Percentiles rank a stretch among this genome's conserved stretches.
These are phyloP conservation scores for Thinopyrum elongatum DNA, from an alignment of 176 grass and related monocot genomes.

Conservation along the genomic window DNA sequence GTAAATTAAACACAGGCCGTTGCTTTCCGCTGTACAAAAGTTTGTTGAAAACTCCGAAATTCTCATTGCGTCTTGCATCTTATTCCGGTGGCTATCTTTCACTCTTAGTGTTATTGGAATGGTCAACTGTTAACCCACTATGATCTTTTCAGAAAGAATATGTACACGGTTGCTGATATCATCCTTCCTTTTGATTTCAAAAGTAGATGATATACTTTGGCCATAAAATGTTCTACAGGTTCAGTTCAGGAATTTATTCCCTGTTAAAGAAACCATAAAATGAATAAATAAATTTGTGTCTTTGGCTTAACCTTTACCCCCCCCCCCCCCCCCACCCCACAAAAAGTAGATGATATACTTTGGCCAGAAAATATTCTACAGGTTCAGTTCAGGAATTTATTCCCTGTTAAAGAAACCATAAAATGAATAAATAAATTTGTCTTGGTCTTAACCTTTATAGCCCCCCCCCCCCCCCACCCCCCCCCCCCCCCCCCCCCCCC, in stretches of 20 bases:
- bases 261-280: background rate
- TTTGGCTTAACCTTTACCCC: background rate
- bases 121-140: constrained; percentile 1
- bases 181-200: background rate
- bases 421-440: background rate
- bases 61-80: background rate
- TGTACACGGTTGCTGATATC: background rate
- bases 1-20: constrained; percentile 28
- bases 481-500: too few species aligned
- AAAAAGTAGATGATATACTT: background rate
- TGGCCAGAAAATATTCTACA: background rate
- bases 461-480: too few species aligned
- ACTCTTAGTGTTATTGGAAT: background rate
- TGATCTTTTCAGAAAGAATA: background rate
- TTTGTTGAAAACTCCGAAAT: constrained; percentile 2
- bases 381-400: constrained; percentile 4
- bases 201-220: background rate
- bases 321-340: too few species aligned
- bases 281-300: background rate
- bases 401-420: background rate
- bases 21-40: constrained; percentile 22
- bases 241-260: constrained; percentile 9
- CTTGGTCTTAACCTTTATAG: background rate
- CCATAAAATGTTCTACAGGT: background rate
- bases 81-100: background rate